Percentiles rank a stretch among this genome's conserved stretches.
Evolutionary conservation across 176 grass and related monocot genomes (phyloP).

Genomic region (Hordeum vulgare): MorexV3_pseudomolecules_assembly NC_058523.1:90014679-90015178

Average conservation of each 20-base stretch:
- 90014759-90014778: not conserved
- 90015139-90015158: not conserved
- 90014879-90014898: slow-evolving; percentile 39
- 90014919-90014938: not conserved
- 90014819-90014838: slow-evolving; percentile 74
- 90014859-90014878: slow-evolving; percentile 97
- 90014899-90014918: not conserved
- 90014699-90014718: slow-evolving; percentile 86
- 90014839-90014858: slow-evolving; percentile 92
- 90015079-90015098: not conserved
- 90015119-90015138: not conserved
- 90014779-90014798: slow-evolving; percentile 67
- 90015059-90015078: not conserved
- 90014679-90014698: slow-evolving; percentile 92
- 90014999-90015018: not conserved
- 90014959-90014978: not conserved
- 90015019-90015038: not conserved
- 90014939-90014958: not conserved
- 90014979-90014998: not conserved
- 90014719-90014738: not conserved
- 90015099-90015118: not conserved
- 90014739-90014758: not conserved
- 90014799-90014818: slow-evolving; percentile 77
- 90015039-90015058: not conserved
- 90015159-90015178: not conserved